phyloP scores from a whole-genome alignment of 164 flowering plant species.

The Vitis amurensis region DNA sequence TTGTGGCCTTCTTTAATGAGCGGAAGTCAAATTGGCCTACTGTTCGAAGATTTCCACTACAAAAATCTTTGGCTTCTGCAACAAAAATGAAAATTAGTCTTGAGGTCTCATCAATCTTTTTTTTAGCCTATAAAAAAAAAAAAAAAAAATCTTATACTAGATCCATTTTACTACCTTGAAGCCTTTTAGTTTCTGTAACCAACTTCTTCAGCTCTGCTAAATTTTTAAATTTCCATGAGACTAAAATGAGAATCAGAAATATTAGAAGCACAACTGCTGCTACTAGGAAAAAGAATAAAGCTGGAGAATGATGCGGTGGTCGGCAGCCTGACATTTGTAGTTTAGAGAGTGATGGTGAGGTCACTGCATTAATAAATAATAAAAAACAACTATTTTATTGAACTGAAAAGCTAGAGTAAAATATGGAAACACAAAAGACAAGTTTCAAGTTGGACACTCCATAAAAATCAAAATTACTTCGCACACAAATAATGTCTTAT shows the following conservation, averaged over 20 bases:
- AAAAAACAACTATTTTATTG: too few relatives aligned
- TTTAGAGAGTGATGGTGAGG: constrained; percentile 22
- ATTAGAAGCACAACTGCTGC: constrained; percentile 34
- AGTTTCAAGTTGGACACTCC: too few relatives aligned
- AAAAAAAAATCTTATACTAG: neutral
- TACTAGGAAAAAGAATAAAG: constrained; percentile 46
- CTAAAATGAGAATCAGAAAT: constrained; percentile 33
- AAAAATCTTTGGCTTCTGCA: constrained; percentile 36
- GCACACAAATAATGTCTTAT: too few relatives aligned
- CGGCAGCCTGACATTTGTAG: constrained; percentile 5
- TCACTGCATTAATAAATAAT: constrained; percentile 3
- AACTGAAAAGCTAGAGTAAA: too few relatives aligned
- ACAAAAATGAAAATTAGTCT: neutral
- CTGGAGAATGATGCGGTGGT: constrained; percentile 9
- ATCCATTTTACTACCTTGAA: constrained; percentile 24
- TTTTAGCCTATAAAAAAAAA: neutral
- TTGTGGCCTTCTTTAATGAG: constrained; percentile 66
- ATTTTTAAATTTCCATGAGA: constrained; percentile 35
- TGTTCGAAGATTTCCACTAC: constrained; percentile 56
- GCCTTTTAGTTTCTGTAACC: constrained; percentile 8
- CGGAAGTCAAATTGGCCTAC: constrained; percentile 50
- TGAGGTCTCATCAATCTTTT: neutral
- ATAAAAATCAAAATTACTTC: too few relatives aligned
- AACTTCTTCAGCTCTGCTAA: constrained; percentile 22
- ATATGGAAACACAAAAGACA: too few relatives aligned